These are phyloP conservation scores for Boletus sp. DNA, from an alignment of 1,284 basidiomycete genomes.

Conservation along the genomic window DNA sequence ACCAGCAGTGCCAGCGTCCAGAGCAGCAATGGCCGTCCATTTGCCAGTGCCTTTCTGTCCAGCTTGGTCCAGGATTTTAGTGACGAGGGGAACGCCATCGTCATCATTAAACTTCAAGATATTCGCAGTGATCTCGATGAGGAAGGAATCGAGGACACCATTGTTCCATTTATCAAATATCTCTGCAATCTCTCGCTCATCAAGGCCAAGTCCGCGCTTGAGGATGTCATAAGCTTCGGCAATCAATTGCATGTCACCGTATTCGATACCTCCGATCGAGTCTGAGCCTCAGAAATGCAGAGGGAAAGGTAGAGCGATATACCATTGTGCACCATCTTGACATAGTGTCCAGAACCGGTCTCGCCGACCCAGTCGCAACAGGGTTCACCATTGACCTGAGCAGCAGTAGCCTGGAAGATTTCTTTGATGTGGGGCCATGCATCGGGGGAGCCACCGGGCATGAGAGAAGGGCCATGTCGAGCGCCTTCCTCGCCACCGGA, in stretches of 20 bases:
- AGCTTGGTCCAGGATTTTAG: slow-evolving; percentile 93
- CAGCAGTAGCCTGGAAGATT: slow-evolving; percentile 98
- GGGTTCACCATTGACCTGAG: slow-evolving; percentile 92
- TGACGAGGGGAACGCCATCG: slow-evolving; percentile 87
- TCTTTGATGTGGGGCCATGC: slow-evolving; percentile 98
- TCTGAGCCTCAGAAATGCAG: slow-evolving; percentile 13
- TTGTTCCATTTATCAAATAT: slow-evolving; percentile 95
- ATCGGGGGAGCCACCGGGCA: slow-evolving; percentile 94
- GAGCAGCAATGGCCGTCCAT: slow-evolving; percentile 98
- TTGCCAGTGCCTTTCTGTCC: slow-evolving; percentile 99
- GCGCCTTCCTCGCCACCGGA: slow-evolving; percentile 99
- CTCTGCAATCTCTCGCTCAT: slow-evolving; percentile 83
- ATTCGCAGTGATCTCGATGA: slow-evolving; percentile 96
- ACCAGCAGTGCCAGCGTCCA: slow-evolving; percentile 92
- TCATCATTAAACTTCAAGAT: slow-evolving; percentile 96
- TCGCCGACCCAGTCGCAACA: slow-evolving; percentile 99
- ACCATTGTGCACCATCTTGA: slow-evolving; percentile 99
- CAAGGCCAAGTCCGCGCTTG: slow-evolving; percentile 88
- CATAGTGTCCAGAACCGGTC: slow-evolving; percentile 91
- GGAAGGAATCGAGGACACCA: slow-evolving; percentile 98
- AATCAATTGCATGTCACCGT: slow-evolving; percentile 99
- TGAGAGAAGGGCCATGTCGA: slow-evolving; percentile 94
- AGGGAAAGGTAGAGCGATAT: slow-evolving; percentile 25
- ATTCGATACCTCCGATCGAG: slow-evolving; percentile 77
- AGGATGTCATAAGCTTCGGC: slow-evolving; percentile 98